Base-by-base conservation (phyloP, 2,329 filamentous ascomycete species). In the Rhynchosporium graminicola region DNA sequence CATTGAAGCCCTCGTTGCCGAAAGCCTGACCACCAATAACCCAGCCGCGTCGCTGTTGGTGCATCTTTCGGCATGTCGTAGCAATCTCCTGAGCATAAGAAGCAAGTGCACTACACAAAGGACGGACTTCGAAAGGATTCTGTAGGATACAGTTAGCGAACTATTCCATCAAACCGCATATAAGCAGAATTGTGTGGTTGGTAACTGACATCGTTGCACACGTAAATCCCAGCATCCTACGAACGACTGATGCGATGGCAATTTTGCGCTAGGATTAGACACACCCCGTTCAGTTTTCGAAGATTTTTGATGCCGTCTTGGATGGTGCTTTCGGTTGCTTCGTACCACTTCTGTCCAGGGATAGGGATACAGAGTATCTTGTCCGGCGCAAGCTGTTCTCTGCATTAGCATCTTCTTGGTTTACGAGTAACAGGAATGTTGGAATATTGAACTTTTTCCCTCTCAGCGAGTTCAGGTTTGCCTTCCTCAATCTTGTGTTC, bases 301-400 rank as follows among this genome's bases (percentile, higher is more conserved):
- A 52, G 48, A 38, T 52, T 36, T n/a, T n/a, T 36, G n/a, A 52
- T 52, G 9, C 48, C 48, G 4, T 52, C 48, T 36, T 26, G 13
- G 31, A 52, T 38, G 31, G 2, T 5, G 15, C 7, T 7, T 52
- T 52, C 13, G 48, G 8, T 38, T 15, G 48, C 15, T 15, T 36
- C 26, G 10, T 52, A 15, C 48, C 31, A 38, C 15, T 52, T 33
- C 9, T 52, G 31, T 5, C 48, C 31, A 15, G 48, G 13, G 3
- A 52, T 31, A 2, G 48, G 31, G 31, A 52, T 52, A n/a, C 48
- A 38, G 31, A 52, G 31, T 13, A 52, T 52, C 12, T 52, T 52
- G 10, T 13, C 20, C 7, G 48, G 48, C 4, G 29, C 29, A 43
- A 4, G 40, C 40, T 43, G 4, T 43, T 43, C 3, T 43, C 4